phyloP scores from a whole-genome alignment of 495 filamentous ascomycete genomes.

The Annulohypoxylon bovei region DNA sequence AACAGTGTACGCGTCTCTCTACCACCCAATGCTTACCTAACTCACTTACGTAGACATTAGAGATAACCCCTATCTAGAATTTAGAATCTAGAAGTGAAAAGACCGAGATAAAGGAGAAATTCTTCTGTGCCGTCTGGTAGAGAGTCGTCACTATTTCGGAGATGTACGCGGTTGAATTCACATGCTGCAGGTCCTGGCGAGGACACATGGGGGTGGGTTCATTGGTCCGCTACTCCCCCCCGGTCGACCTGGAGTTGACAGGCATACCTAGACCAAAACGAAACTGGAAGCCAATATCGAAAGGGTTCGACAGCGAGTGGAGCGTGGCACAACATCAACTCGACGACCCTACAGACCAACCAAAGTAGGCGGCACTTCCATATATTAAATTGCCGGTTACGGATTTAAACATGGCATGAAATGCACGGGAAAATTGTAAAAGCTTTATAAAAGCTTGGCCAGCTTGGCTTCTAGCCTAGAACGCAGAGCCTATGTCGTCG shows the following conservation, averaged over 20 bases:
- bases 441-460: constrained; percentile 23
- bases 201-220: constrained; percentile 16
- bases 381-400: constrained; percentile 35
- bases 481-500: constrained; percentile 15
- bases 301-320: constrained; percentile 37
- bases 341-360: constrained; percentile 37
- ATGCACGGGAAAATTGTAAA: constrained; percentile 29
- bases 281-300: constrained; percentile 36
- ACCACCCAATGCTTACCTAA: not conserved
- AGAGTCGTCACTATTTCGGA: constrained; percentile 25
- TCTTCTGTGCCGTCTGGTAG: not conserved
- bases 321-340: constrained; percentile 28
- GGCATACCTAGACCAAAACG: constrained; percentile 21
- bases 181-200: constrained; percentile 19
- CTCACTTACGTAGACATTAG: constrained; percentile 3
- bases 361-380: constrained; percentile 21
- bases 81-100: constrained; percentile 1
- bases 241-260: constrained; percentile 11
- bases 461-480: constrained; percentile 21
- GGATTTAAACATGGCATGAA: constrained; percentile 18
- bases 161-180: constrained; percentile 35
- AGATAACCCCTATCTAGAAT: not conserved
- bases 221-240: constrained; percentile 19
- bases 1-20: not conserved
- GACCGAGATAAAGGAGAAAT: not conserved